phyloP scores from a whole-genome alignment of 257 asterid genomes.

The Coffea canephora region DNA sequence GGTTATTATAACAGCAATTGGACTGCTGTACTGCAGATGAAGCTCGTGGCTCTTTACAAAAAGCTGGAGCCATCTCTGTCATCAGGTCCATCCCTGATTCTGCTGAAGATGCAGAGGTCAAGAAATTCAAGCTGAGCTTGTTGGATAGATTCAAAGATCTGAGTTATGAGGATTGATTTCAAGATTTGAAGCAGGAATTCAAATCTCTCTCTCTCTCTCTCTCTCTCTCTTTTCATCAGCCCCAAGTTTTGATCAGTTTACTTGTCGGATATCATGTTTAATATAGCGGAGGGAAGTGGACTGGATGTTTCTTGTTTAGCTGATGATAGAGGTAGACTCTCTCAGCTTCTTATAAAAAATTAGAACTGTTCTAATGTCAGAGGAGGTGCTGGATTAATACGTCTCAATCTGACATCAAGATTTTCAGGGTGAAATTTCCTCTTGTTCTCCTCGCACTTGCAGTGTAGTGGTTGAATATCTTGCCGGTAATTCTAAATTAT shows the following conservation, averaged over 20 bases:
- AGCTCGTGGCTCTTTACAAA: slow-evolving; percentile 55
- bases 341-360: neutral
- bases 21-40: slow-evolving; percentile 42
- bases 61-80: slow-evolving; percentile 59
- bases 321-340: neutral
- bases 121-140: slow-evolving; percentile 49
- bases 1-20: slow-evolving; percentile 3
- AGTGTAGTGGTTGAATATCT: neutral
- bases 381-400: neutral
- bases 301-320: neutral
- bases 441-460: neutral
- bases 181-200: slow-evolving; percentile 3
- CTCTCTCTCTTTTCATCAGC: neutral
- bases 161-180: slow-evolving; percentile 29
- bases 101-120: slow-evolving; percentile 49
- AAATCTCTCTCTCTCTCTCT: neutral
- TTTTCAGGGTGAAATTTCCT: neutral
- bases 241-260: neutral
- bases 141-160: slow-evolving; percentile 46
- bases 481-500: neutral
- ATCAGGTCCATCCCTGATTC: slow-evolving; percentile 54
- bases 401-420: neutral
- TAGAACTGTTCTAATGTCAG: neutral
- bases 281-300: neutral
- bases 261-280: neutral